Base-by-base conservation (phyloP, 2,329 filamentous ascomycete genomes). In the Aspergillus puulaauensis region DNA sequence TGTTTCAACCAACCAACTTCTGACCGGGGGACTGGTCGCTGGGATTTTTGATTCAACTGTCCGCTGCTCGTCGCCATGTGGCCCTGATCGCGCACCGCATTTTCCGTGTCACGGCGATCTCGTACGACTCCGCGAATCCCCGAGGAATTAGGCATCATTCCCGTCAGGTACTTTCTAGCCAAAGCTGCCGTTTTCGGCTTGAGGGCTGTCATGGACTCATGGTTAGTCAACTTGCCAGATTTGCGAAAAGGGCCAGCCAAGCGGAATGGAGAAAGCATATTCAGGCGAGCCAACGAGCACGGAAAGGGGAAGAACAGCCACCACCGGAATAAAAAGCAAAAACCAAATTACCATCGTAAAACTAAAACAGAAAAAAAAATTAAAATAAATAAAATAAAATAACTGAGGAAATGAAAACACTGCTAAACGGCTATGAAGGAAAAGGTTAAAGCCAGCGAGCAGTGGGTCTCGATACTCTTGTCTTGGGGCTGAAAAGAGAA, bases 41-140 rank as follows among this genome's bases (percentile, higher is more conserved):
- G 27, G 27, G 27, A 27, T 27, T 6, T 47, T 50, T 52, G 39
- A 54, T 55, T 53, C 51, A 58, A 52, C 56, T 51, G 52, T 47
- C 48, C 52, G 58, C 56, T 61, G 56, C 61, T 61, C 64, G 62
- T 65, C 58, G 63, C 63, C 63, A 65, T 64, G 63, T 65, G 63
- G 63, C 59, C 52, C 51, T 56, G 58, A 62, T 64, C 60, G 59
- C 52, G 51, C 58, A 48, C 55, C 48, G 31, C 52, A 51, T 57
- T 47, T 46, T 52, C 43, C 56, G 57, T 64, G 52, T 51, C 58
- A 63, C 54, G 56, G 58, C 53, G 62, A 63, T 63, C 62, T 56
- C 48, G 57, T 59, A 43, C 57, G 53, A 61, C 61, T 64, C 62
- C 61, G 61, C 59, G 48, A 60, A 52, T 49, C 54, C 35, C 54